A percentile compares a stretch with the other conserved stretches of the same genome.
These are phyloP conservation scores for Lichtheimia hyalospora DNA, from an alignment of 371 early-diverging fungal species.

Conservation along the genomic window DNA sequence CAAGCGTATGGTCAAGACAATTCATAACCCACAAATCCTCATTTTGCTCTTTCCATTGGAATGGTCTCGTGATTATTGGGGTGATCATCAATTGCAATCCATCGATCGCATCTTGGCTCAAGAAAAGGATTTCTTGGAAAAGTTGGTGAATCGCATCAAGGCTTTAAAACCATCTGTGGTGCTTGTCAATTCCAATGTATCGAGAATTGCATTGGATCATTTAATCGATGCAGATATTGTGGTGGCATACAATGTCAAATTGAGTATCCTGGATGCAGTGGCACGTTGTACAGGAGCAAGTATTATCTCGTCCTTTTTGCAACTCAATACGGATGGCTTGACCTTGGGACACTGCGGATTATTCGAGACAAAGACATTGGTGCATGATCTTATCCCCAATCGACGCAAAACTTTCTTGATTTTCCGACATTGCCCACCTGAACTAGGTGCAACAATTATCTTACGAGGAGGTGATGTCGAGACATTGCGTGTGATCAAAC, in stretches of 20 bases:
- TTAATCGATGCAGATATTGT: slow-evolving; percentile 76
- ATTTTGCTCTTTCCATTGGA: slow-evolving; percentile 88
- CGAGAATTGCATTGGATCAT: slow-evolving; percentile 85
- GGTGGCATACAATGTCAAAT: slow-evolving; percentile 86
- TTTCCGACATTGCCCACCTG: slow-evolving; percentile 83
- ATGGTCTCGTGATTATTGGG: slow-evolving; percentile 73
- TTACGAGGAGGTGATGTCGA: slow-evolving; percentile 75
- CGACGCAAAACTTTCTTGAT: slow-evolving; percentile 83
- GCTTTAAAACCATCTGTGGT: slow-evolving; percentile 83
- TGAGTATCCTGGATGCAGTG: slow-evolving; percentile 77
- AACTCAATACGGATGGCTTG: slow-evolving; percentile 65
- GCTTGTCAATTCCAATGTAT: slow-evolving; percentile 80
- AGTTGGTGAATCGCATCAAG: slow-evolving; percentile 78
- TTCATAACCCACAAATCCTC: slow-evolving; percentile 77
- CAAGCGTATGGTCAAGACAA: slow-evolving; percentile 76
- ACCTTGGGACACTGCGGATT: slow-evolving; percentile 69
- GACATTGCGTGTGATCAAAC: slow-evolving; percentile 71
- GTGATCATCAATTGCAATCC: slow-evolving; percentile 76
- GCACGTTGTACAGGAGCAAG: slow-evolving; percentile 87
- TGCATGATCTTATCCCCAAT: slow-evolving; percentile 77
- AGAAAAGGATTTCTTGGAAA: slow-evolving; percentile 81
- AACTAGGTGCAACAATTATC: slow-evolving; percentile 86
- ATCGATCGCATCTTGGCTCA: slow-evolving; percentile 81
- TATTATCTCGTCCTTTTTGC: slow-evolving; percentile 81
- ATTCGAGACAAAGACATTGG: slow-evolving; percentile 78